phyloP scores from a whole-genome alignment of 192 early-diverging fungal genomes.

The Mortierella claussenii region DNA sequence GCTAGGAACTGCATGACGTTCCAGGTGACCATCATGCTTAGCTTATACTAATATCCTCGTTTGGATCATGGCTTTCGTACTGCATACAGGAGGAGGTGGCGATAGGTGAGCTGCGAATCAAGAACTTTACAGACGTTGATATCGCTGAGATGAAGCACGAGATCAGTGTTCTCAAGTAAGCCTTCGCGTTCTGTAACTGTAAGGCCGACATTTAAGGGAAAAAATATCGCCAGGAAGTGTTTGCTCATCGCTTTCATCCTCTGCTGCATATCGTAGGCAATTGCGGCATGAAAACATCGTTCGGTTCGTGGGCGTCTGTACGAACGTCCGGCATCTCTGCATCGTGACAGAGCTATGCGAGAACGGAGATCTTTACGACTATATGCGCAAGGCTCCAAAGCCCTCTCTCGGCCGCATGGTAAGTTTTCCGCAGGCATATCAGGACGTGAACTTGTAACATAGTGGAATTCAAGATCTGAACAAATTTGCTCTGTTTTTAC shows the following conservation, averaged over 20 bases:
- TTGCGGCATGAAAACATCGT: slow-evolving; percentile 81
- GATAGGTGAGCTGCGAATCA: slow-evolving; percentile 74
- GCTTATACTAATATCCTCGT: too few species aligned
- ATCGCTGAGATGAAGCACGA: slow-evolving; percentile 80
- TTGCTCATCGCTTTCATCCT: too few species aligned
- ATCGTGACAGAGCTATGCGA: slow-evolving; percentile 81
- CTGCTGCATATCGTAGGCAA: too few species aligned
- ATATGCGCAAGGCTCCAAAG: slow-evolving; percentile 69
- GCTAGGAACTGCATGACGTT: too few species aligned
- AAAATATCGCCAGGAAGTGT: too few species aligned
- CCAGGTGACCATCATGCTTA: too few species aligned
- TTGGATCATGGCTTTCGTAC: too few species aligned
- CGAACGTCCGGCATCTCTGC: slow-evolving; percentile 70
- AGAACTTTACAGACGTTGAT: slow-evolving; percentile 74
- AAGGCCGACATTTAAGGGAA: too few species aligned
- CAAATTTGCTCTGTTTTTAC: background rate
- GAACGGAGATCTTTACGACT: slow-evolving; percentile 80
- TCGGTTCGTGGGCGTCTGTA: slow-evolving; percentile 78
- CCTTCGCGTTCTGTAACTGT: too few species aligned
- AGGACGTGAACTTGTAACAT: too few species aligned
- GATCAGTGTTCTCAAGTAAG: slow-evolving; percentile 78
- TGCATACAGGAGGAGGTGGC: slow-evolving; percentile 75
- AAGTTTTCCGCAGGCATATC: too few species aligned
- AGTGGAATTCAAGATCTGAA: too few species aligned
- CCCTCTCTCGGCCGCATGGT: slow-evolving; percentile 72